Percentiles rank a stretch among this genome's conserved stretches.
These are phyloP conservation scores for Didymella glomerata DNA, from an alignment of 2,329 filamentous ascomycete species.

Conservation along the genomic window DNA sequence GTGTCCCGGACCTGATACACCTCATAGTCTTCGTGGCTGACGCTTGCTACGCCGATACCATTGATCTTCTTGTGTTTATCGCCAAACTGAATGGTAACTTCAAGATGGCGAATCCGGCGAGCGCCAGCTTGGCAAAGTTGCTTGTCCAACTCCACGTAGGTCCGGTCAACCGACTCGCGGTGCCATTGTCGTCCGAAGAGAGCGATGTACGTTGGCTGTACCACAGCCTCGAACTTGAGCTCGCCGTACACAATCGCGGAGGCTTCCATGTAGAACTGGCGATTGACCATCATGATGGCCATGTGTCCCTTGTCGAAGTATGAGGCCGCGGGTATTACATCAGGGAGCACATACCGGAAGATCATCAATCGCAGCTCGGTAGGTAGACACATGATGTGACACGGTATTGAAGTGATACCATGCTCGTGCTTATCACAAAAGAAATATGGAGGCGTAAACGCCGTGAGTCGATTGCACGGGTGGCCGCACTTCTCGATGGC, in stretches of 20 bases:
- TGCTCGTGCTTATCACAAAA: slow-evolving; percentile 25
- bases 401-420: slow-evolving; percentile 25
- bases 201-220: neutral
- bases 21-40: slow-evolving; percentile 16
- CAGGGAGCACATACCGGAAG: slow-evolving; percentile 27
- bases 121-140: slow-evolving; percentile 6
- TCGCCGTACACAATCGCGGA: slow-evolving; percentile 24
- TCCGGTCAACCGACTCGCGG: no score
- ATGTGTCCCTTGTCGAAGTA: neutral
- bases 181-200: slow-evolving; percentile 11
- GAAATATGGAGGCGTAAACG: slow-evolving; percentile 17
- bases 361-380: slow-evolving; percentile 31
- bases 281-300: slow-evolving; percentile 24
- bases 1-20: slow-evolving; percentile 16
- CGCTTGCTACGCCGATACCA: neutral
- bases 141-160: neutral
- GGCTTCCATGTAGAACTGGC: slow-evolving; percentile 25
- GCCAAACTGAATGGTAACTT: slow-evolving; percentile 1
- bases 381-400: slow-evolving; percentile 25
- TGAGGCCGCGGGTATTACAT: neutral
- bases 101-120: slow-evolving; percentile 10
- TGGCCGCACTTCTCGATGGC: slow-evolving; percentile 27
- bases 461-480: slow-evolving; percentile 20
- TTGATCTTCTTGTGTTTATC: neutral
- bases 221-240: slow-evolving; percentile 8